Base-by-base conservation (phyloP, 257 asterid species). In the Plantago major region DNA sequence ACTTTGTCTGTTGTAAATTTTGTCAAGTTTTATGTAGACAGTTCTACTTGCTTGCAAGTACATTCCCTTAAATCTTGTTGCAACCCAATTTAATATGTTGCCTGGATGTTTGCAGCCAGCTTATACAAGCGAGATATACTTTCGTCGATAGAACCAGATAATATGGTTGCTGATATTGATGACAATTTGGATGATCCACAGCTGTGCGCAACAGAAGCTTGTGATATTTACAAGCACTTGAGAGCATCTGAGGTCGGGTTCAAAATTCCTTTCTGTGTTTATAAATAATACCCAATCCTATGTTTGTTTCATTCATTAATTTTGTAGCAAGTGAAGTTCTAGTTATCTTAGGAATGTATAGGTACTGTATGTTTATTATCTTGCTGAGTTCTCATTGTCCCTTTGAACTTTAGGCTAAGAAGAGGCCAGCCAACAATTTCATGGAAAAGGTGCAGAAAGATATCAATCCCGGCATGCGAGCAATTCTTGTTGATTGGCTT, bases 191-290 rank as follows among this genome's bases (percentile, higher is more conserved):
- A 77, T 43, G 97, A 92, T 56, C 95, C 99, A 3, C 99, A 84
- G 66, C 58, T 86, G 26, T 92, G 97, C 72, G 90, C 97, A 60
- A 79, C 97, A 69, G 83, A 88, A 45, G 96, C 97, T 62, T 86
- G 90, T 71, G 99, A 89, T 64, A 88, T 89, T 19, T 92, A 89
- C 88, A 83, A 81, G 71, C 95, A 89, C 72, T 68, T 92, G 81
- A 76, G 96, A 71, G 97, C 88, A 57, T 79, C 97, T 17, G 97
- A 86, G 99, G 97, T 87, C 1, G 26, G 26, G 26, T 22, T 22
- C 26, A 22, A 22, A 22, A 22, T 22, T 22, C 26, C 1, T 2
- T 22, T 22, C 26, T 22, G 26, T 22, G 26, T 22, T 22, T 22
- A 22, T 22, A 22, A 22, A 22, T 22, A 22, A 44, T 63, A 57